A percentile compares a stretch with the other conserved stretches of the same genome.
These are phyloP conservation scores for Mycena haematopus DNA, from an alignment of 768 basidiomycete genomes.

Conservation along the genomic window DNA sequence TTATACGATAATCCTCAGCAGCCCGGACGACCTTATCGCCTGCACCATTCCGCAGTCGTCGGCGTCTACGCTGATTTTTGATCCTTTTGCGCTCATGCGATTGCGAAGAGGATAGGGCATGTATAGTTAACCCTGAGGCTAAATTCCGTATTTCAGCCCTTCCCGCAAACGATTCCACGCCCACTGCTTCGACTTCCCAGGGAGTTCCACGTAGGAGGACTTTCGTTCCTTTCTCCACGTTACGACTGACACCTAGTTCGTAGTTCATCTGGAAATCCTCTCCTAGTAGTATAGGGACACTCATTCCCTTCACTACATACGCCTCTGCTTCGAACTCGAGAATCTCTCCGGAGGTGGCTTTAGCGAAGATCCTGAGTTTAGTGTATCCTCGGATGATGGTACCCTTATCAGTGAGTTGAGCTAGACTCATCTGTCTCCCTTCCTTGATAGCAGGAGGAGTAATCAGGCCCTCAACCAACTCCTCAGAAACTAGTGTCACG, in stretches of 20 bases:
- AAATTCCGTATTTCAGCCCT: neutral
- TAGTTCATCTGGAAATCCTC: neutral
- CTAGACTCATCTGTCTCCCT: neutral
- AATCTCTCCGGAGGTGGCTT: neutral
- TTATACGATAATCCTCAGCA: neutral
- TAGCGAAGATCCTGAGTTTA: neutral
- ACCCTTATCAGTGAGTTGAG: neutral
- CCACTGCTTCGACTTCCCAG: neutral
- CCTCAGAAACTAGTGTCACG: neutral
- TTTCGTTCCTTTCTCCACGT: too few relatives aligned
- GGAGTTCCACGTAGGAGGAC: too few relatives aligned
- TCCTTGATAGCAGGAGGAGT: neutral
- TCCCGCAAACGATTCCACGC: neutral
- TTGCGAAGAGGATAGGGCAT: neutral
- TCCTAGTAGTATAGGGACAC: neutral
- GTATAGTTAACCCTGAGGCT: neutral
- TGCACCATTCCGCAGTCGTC: neutral
- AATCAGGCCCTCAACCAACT: neutral
- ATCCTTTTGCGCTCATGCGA: neutral
- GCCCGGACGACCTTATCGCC: neutral
- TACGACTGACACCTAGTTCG: neutral
- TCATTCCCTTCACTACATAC: neutral
- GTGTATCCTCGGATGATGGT: neutral
- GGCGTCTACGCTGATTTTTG: neutral
- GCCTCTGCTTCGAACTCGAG: neutral